Evolutionary conservation across 345 rosid genomes (phyloP).

Genomic region (Populus pruinosa): DNA sequence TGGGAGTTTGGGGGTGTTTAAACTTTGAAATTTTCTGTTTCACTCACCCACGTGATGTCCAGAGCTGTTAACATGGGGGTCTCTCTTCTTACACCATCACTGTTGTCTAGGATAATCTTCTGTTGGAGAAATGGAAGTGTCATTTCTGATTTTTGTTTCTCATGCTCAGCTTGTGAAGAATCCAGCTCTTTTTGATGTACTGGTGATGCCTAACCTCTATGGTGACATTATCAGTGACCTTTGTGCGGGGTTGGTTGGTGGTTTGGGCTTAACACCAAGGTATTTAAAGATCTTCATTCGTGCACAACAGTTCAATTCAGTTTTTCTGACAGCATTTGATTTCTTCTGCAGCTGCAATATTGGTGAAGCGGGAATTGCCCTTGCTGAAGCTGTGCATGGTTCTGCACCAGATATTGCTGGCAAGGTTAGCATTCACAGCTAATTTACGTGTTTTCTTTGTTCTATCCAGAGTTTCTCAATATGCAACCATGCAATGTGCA

Average conservation of each 20-base stretch:
- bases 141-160: conserved; percentile 18
- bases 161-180: conserved; percentile 87
- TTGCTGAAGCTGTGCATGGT: conserved; percentile 99
- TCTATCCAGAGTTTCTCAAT: not conserved
- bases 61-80: not conserved
- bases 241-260: conserved; percentile 95
- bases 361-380: conserved; percentile 98
- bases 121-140: conserved; percentile 1
- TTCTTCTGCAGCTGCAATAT: conserved; percentile 78
- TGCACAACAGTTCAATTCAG: not conserved
- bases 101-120: too few species aligned
- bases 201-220: conserved; percentile 99
- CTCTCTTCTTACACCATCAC: not conserved
- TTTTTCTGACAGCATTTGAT: conserved; percentile 10
- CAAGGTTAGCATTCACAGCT: conserved; percentile 27
- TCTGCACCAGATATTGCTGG: conserved; percentile 99
- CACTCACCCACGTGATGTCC: not conserved
- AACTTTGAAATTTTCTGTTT: not conserved
- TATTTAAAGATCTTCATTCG: conserved; percentile 19
- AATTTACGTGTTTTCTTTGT: not conserved
- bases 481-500: not conserved
- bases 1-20: not conserved
- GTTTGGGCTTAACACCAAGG: conserved; percentile 99
- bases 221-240: conserved; percentile 98
- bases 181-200: conserved; percentile 93